These are phyloP conservation scores for Psilocybe azurescens DNA, from an alignment of 768 basidiomycete genomes.

Conservation along the genomic window DNA sequence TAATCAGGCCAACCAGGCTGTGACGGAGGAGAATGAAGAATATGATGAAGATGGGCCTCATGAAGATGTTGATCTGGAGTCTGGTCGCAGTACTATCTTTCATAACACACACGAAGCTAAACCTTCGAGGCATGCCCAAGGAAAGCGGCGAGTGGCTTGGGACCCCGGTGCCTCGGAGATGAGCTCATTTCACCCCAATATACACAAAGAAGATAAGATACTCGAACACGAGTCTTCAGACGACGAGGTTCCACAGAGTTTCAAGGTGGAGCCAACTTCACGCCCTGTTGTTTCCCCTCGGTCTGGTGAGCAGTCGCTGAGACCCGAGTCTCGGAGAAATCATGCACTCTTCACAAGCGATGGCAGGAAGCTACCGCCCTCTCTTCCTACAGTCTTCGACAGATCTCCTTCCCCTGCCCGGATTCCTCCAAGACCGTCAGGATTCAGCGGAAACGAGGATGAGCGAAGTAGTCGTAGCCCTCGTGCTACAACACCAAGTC, in stretches of 20 bases:
- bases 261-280: constrained; percentile 80
- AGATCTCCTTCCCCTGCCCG: constrained; percentile 46
- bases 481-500: constrained; percentile 25
- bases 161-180: constrained; percentile 59
- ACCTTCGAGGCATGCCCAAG: constrained; percentile 41
- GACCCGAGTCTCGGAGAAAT: constrained; percentile 35
- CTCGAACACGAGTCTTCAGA: constrained; percentile 71
- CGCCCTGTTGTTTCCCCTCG: constrained; percentile 37
- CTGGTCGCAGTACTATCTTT: constrained; percentile 53
- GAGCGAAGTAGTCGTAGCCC: constrained; percentile 25
- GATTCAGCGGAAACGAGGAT: constrained; percentile 50
- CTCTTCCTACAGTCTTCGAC: constrained; percentile 27
- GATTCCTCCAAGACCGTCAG: constrained; percentile 61
- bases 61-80: constrained; percentile 66
- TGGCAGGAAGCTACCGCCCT: constrained; percentile 33
- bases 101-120: constrained; percentile 32
- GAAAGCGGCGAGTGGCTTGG: constrained; percentile 64
- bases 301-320: constrained; percentile 29
- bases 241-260: constrained; percentile 85
- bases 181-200: constrained; percentile 71
- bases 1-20: constrained; percentile 70
- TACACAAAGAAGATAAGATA: constrained; percentile 66
- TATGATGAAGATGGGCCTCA: constrained; percentile 38
- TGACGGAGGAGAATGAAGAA: constrained; percentile 76
- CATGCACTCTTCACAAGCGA: constrained; percentile 57